These are phyloP conservation scores for Diaporthe vexans DNA, from an alignment of 2,329 filamentous ascomycete genomes.

Conservation along the genomic window DNA sequence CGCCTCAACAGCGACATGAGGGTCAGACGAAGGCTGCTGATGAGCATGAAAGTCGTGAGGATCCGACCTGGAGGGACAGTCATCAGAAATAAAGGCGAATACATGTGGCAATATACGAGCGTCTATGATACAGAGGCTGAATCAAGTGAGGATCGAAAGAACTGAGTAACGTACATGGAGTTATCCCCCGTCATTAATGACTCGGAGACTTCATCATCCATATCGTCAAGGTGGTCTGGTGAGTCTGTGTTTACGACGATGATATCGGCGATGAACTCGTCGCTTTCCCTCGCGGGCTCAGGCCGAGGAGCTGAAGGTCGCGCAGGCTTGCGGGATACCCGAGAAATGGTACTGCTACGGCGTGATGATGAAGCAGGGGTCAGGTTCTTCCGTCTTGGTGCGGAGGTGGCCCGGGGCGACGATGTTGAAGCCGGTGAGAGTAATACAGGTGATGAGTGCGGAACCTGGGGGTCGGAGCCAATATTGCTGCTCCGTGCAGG, in stretches of 20 bases:
- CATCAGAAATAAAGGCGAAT: constrained; percentile 17
- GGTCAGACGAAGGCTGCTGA: neutral
- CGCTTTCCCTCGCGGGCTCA: constrained; percentile 5
- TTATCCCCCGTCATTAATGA: constrained; percentile 40
- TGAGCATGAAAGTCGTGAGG: constrained; percentile 13
- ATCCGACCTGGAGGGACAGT: constrained; percentile 12
- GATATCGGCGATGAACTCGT: constrained; percentile 55
- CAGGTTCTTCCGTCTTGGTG: constrained; percentile 4
- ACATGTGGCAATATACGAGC: neutral
- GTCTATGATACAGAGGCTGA: neutral
- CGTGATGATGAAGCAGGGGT: constrained; percentile 19
- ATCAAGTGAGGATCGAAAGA: constrained; percentile 16
- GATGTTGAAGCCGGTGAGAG: constrained; percentile 32
- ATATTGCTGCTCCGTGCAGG: constrained; percentile 42
- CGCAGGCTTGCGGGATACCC: constrained; percentile 24
- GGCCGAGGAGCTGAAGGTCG: neutral
- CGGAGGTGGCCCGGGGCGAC: constrained; percentile 25
- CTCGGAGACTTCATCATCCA: constrained; percentile 44
- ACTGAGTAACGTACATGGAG: constrained; percentile 43
- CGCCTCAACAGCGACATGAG: constrained; percentile 1
- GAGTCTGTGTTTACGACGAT: constrained; percentile 62
- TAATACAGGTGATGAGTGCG: constrained; percentile 27
- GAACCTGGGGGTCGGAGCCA: constrained; percentile 32
- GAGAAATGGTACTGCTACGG: constrained; percentile 31
- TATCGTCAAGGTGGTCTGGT: constrained; percentile 54